Percentiles rank a stretch among this genome's conserved stretches.
Conservation (phyloP, 176 grass and related monocot species). For the Musa itinerans region DNA sequence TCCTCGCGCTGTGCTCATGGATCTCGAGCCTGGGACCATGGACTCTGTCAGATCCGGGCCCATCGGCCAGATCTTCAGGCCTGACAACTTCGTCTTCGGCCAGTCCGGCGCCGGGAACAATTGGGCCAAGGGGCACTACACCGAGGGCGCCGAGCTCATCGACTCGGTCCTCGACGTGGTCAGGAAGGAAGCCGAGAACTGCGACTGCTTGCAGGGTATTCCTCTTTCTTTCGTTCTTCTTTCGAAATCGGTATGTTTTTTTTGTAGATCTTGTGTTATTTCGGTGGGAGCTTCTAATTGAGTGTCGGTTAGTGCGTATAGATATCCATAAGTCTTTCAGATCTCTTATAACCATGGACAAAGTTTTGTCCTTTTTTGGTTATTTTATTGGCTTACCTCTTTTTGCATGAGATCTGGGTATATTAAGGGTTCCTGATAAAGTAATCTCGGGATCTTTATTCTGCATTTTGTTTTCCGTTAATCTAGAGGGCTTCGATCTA, state of each 20-base stretch:
- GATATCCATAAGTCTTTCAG: too few species aligned
- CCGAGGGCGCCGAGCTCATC: conserved; percentile 19
- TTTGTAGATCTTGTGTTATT: not conserved
- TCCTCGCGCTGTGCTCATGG: conserved; percentile 19
- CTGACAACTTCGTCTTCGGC: conserved; percentile 17
- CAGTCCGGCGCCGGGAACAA: conserved; percentile 21
- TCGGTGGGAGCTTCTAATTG: too few species aligned
- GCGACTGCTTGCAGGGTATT: conserved; percentile 14
- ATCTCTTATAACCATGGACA: too few species aligned
- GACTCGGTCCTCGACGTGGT: conserved; percentile 12
- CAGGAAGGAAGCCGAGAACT: conserved; percentile 13
- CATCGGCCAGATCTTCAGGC: conserved; percentile 16
- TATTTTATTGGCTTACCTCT: not conserved
- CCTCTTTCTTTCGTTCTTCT: not conserved
- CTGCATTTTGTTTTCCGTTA: not conserved
- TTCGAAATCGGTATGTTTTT: not conserved
- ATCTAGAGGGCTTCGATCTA: not conserved
- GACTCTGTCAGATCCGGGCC: conserved; percentile 16
- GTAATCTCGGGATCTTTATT: not conserved
- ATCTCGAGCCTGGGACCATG: conserved; percentile 20
- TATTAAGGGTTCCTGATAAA: not conserved
- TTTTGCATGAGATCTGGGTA: too few species aligned
- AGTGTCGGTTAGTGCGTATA: not conserved
- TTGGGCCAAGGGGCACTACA: conserved; percentile 20
- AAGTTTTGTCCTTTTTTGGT: not conserved